A percentile compares a stretch with the other conserved stretches of the same genome.
phyloP scores from a whole-genome alignment of 1,284 basidiomycete species.

The Trichosporon faecale region DNA sequence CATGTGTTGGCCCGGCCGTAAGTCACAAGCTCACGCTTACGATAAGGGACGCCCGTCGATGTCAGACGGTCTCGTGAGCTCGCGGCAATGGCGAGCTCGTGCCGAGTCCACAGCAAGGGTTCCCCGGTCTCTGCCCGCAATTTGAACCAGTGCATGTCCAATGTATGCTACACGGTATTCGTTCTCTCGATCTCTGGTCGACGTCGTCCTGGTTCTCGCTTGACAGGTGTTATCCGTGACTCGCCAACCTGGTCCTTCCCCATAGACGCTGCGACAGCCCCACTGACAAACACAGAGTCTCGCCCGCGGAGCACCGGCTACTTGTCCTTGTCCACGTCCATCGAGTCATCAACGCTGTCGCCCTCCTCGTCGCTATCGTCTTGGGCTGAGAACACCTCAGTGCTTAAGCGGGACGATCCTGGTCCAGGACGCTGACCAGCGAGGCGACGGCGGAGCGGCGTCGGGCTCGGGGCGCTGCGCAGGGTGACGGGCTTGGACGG shows the following conservation, averaged over 20 bases:
- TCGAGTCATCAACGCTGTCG: slow-evolving; percentile 22
- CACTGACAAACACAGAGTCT: too few species aligned
- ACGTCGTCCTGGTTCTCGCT: not conserved
- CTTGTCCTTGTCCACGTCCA: slow-evolving; percentile 40
- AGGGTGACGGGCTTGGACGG: slow-evolving; percentile 19
- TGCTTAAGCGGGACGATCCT: slow-evolving; percentile 35
- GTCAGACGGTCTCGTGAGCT: not conserved
- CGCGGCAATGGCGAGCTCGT: not conserved
- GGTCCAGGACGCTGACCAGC: slow-evolving; percentile 34
- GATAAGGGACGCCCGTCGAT: not conserved
- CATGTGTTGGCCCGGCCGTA: not conserved
- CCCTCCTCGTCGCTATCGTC: slow-evolving; percentile 30
- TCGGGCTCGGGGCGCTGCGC: slow-evolving; percentile 5
- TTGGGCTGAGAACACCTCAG: slow-evolving; percentile 42
- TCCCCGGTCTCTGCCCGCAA: not conserved
- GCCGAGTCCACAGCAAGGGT: not conserved
- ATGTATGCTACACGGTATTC: not conserved
- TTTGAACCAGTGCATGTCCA: not conserved
- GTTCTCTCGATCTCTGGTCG: too few species aligned
- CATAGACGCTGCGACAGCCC: too few species aligned
- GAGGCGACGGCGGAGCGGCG: slow-evolving; percentile 23
- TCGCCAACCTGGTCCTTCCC: too few species aligned
- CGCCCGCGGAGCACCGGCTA: not conserved
- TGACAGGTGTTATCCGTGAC: too few species aligned
- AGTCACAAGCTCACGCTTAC: not conserved